Percentiles rank a stretch among this genome's conserved stretches.
Evolutionary conservation across 1,139 yeast genomes (phyloP).

Genomic region (Blastobotrys raffinosifermentans): DNA sequence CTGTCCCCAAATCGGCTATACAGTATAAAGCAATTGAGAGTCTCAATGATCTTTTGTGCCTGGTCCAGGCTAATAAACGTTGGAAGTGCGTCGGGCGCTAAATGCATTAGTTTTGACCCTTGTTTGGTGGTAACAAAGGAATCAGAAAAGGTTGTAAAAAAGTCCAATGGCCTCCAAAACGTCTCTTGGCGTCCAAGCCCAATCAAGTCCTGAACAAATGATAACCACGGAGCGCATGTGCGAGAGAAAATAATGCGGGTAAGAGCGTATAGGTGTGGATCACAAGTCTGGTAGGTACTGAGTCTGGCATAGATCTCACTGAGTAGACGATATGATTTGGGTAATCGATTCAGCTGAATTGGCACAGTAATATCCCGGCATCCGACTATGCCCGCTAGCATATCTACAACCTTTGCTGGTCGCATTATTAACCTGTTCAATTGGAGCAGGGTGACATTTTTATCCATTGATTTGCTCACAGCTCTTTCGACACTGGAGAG

Average conservation of each 20-base stretch:
- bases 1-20: slow-evolving; percentile 14
- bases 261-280: slow-evolving; percentile 16
- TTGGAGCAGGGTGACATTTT: slow-evolving; percentile 11
- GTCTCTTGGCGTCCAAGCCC: slow-evolving; percentile 19
- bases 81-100: slow-evolving; percentile 17
- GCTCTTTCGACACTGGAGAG: slow-evolving; percentile 1
- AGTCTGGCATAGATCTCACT: slow-evolving; percentile 24
- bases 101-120: slow-evolving; percentile 10
- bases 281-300: slow-evolving; percentile 18
- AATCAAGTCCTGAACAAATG: slow-evolving; percentile 17
- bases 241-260: slow-evolving; percentile 19
- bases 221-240: slow-evolving; percentile 24
- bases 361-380: slow-evolving; percentile 25
- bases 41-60: slow-evolving; percentile 21
- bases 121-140: slow-evolving; percentile 14
- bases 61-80: slow-evolving; percentile 15
- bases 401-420: slow-evolving; percentile 19
- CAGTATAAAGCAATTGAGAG: slow-evolving; percentile 18
- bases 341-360: slow-evolving; percentile 22
- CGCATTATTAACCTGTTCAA: slow-evolving; percentile 15
- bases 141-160: slow-evolving; percentile 8
- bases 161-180: slow-evolving; percentile 13
- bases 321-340: slow-evolving; percentile 22
- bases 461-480: slow-evolving; percentile 1
- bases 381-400: slow-evolving; percentile 28